Conservation (phyloP, 1,284 basidiomycete genomes). For the Pascua sp. region DNA sequence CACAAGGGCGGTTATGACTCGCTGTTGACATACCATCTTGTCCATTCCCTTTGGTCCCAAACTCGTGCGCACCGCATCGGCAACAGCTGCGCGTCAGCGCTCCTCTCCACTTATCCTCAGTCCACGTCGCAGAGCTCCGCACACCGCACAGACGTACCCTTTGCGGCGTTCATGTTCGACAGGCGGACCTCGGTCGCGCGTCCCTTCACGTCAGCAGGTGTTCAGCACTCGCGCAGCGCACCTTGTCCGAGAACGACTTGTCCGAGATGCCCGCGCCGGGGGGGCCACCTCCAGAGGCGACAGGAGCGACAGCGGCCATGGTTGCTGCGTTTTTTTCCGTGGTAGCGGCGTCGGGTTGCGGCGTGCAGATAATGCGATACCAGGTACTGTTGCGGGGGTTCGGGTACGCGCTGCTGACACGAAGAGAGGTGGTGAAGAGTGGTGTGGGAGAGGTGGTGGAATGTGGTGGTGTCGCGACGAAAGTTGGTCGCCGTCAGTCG, state of each 20-base stretch:
- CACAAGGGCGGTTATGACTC: background rate
- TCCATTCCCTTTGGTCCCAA: constrained; percentile 99
- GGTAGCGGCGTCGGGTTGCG: background rate
- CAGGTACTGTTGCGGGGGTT: background rate
- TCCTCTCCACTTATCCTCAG: background rate
- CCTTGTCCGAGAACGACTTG: constrained; percentile 44
- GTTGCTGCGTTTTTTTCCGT: constrained; percentile 30
- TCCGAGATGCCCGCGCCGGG: constrained; percentile 34
- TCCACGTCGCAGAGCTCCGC: too few relatives aligned
- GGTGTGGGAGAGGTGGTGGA: constrained; percentile 11
- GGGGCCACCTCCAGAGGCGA: constrained; percentile 10
- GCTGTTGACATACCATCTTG: constrained; percentile 73
- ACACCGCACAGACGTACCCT: constrained; percentile 58
- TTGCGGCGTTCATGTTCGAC: constrained; percentile 94
- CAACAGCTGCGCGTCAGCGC: constrained; percentile 69
- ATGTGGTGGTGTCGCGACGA: constrained; percentile 19
- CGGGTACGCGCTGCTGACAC: background rate
- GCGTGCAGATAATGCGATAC: background rate
- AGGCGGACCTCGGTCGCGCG: constrained; percentile 71
- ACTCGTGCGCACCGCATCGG: constrained; percentile 94
- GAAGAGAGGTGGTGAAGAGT: constrained; percentile 1
- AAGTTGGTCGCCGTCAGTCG: constrained; percentile 2
- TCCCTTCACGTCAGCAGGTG: constrained; percentile 31
- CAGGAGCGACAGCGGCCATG: constrained; percentile 17
- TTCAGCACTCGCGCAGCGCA: constrained; percentile 16